Evolutionary conservation across 1,139 yeast genomes (phyloP), one percentile per base, ranked within the genome.

Genomic region (Scheffersomyces cryptocercus): DNA sequence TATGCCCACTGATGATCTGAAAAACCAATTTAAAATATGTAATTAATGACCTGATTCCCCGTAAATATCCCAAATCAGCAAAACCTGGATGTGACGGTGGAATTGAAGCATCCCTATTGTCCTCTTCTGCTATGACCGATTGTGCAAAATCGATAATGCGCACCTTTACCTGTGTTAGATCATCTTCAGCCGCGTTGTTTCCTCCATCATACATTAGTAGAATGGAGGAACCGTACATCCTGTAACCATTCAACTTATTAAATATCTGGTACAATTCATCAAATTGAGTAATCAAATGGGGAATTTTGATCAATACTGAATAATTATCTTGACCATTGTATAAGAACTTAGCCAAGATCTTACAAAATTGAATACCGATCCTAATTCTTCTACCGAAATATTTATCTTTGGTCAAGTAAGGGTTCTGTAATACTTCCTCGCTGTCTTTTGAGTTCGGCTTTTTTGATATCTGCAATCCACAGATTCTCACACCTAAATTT

Each of bases 121-220:
- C 68, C 50, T 80, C 82, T 33, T 80, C 86, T 5, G 83, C 82
- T n/a, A 91, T 86, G 20, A 89, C 85, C 56, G 96, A 87, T 59
- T 93, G 96, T 1, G 98, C 98, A 73, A 95, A 95, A 67, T 95
- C 99, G 52, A 95, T 93, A 47, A 95, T 78, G 49, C 90, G 81
- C 15, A 93, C 82, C 47, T 68, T 77, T 62, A 62, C 82, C 62
- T 55, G 56, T 20, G 26, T 1, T 20, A 20, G 5, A 28, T 53
- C 57, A 11, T 41, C 44, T 7, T 51, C 51, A 20, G 50, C 45
- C 9, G 43, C 39, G n/a, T 53, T 40, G n/a, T 55, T 56, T 2
- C 58, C 65, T 11, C 88, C 93, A 60, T 93, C 99, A 62, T 91
- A 91, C 84, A 93, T 88, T 52, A 95, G 73, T 50, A 95, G 71